These are phyloP conservation scores for Sarocladiaceae sp. DNA, from an alignment of 2,329 filamentous ascomycete species.

Conservation along the genomic window DNA sequence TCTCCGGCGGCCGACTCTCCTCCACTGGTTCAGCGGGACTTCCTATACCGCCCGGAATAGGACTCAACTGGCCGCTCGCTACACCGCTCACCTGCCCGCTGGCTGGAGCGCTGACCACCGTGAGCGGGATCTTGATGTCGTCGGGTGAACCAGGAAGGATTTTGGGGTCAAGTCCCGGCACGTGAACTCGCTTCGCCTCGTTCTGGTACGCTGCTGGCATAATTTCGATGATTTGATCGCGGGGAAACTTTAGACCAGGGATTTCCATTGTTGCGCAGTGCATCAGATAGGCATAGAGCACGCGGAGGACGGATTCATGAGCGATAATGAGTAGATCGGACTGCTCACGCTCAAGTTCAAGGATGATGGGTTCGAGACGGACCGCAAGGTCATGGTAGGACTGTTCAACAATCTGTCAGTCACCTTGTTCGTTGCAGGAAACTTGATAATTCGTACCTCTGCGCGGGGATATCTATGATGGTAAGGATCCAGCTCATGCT, in stretches of 20 bases:
- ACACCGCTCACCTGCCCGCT: constrained; percentile 21
- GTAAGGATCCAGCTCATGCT: constrained; percentile 92
- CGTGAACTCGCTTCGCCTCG: constrained; percentile 82
- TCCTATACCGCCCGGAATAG: constrained; percentile 41
- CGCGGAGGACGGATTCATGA: constrained; percentile 93
- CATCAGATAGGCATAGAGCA: constrained; percentile 97
- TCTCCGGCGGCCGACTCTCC: constrained; percentile 37
- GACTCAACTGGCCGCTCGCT: constrained; percentile 33
- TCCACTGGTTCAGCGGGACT: constrained; percentile 38
- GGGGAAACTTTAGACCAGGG: constrained; percentile 84
- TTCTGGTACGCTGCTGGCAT: constrained; percentile 98
- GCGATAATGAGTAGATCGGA: constrained; percentile 98
- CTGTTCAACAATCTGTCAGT: constrained; percentile 33
- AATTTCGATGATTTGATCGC: constrained; percentile 97
- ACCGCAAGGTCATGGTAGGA: constrained; percentile 99
- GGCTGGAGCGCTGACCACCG: constrained; percentile 28
- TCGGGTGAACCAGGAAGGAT: constrained; percentile 71
- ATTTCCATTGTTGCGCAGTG: constrained; percentile 95
- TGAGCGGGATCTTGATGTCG: constrained; percentile 72
- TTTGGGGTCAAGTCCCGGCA: constrained; percentile 59
- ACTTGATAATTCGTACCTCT: constrained; percentile 53
- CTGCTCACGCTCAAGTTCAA: constrained; percentile 93
- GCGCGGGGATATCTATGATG: constrained; percentile 94
- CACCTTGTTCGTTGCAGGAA: neutral
- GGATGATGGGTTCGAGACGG: constrained; percentile 91